These are phyloP conservation scores for Claviceps citrina DNA, from an alignment of 2,329 filamentous ascomycete species.

Conservation along the genomic window DNA sequence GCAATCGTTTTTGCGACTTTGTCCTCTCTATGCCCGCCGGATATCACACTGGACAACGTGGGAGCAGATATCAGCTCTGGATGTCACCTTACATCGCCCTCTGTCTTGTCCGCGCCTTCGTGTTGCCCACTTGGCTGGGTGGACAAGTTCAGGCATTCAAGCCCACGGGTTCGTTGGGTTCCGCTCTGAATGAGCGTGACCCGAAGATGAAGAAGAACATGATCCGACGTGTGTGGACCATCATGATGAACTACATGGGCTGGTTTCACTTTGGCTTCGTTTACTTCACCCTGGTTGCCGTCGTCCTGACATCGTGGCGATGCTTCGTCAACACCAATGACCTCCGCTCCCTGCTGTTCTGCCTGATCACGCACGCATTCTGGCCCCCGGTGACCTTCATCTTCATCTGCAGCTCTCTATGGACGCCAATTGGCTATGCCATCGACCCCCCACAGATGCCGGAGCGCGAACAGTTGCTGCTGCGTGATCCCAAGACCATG, in stretches of 20 bases:
- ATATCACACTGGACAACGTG: constrained; percentile 43
- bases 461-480: constrained; percentile 40
- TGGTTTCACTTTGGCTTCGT: constrained; percentile 40
- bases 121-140: constrained; percentile 44
- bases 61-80: constrained; percentile 42
- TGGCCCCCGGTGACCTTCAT: constrained; percentile 47
- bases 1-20: constrained; percentile 40
- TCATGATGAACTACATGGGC: constrained; percentile 40
- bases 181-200: constrained; percentile 43
- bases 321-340: constrained; percentile 27
- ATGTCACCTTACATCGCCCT: constrained; percentile 47
- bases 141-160: constrained; percentile 44
- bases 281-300: constrained; percentile 34
- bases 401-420: constrained; percentile 37
- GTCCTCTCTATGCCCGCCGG: constrained; percentile 43
- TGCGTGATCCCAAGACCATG: constrained; percentile 37
- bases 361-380: constrained; percentile 43
- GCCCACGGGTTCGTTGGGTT: constrained; percentile 41
- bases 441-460: constrained; percentile 44
- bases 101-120: constrained; percentile 40
- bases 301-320: constrained; percentile 34
- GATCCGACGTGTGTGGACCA: constrained; percentile 35
- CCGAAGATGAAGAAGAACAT: constrained; percentile 35
- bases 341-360: constrained; percentile 28
- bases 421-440: constrained; percentile 45